Evolutionary conservation across 1,284 basidiomycete genomes (phyloP), one percentile per base, ranked within the genome.

Genomic region (Testicularia cyperi): DNA sequence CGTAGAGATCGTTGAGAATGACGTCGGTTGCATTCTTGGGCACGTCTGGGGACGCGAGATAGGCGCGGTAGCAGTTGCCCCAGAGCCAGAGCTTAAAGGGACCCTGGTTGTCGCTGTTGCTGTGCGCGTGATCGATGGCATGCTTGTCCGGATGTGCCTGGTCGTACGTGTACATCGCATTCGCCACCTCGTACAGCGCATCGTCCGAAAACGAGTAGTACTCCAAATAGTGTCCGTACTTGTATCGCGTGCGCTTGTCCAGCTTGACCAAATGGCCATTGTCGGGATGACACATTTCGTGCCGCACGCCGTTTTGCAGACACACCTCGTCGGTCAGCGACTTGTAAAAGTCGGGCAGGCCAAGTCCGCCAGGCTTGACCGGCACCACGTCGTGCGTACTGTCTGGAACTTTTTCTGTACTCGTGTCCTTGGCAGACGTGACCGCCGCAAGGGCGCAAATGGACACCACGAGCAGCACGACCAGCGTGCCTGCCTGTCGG

Each of bases 1-100:
- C 48, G 23, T 44, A 58, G 5, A 58, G 26, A 36, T 58, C 55
- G 41, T 58, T 58, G 4, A 58, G 15, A 4, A 53, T 41, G 6
- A 40, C 46, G 25, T 47, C 13, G 5, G 44, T 12, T 6, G 15
- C 40, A 0, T 6, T 22, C 22, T 22, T 7, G 0, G 16, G 24
- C 4, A 14, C 34, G 0, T 18, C 13, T 2, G 30, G 20, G 0
- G 8, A 9, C 9, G 18, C 6, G 2, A 56, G 23, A 29, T 30
- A 56, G 13, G 24, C 5, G 0, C 3, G 4, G 24, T 41, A 56
- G 20, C 53, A 56, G 5, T 13, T 21, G 1, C 31, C 38, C 16
- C 49, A n/a, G n/a, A n/a, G n/a, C n/a, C n/a, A n/a, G n/a, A n/a
- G n/a, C n/a, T n/a, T n/a, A n/a, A n/a, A n/a, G n/a, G n/a, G n/a